These are phyloP conservation scores for Metrosideros polymorpha DNA, from an alignment of 441 rosid genomes.

Conservation along the genomic window DNA sequence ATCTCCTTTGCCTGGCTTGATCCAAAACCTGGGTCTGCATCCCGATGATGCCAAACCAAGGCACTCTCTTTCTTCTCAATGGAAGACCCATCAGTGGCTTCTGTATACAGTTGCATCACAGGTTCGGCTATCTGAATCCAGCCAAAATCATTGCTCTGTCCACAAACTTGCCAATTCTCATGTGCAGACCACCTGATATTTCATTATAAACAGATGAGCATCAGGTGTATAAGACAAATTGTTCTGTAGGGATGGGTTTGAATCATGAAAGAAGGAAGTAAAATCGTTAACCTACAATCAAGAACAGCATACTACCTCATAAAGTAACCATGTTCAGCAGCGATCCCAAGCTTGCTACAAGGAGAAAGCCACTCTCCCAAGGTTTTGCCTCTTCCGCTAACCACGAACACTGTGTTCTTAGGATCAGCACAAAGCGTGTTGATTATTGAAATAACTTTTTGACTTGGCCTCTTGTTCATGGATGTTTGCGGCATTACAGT, in stretches of 20 bases:
- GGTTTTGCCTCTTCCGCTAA: conserved; percentile 66
- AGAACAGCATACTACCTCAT: conserved; percentile 31
- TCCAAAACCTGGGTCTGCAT: conserved; percentile 69
- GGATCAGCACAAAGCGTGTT: conserved; percentile 41
- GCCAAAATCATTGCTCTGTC: conserved; percentile 48
- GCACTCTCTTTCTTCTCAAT: conserved; percentile 70
- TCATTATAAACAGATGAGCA: background rate
- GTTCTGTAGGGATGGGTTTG: background rate
- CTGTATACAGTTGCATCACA: conserved; percentile 63
- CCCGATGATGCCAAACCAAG: conserved; percentile 68
- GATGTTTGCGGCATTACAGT: conserved; percentile 66
- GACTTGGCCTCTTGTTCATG: conserved; percentile 50
- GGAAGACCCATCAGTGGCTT: conserved; percentile 63
- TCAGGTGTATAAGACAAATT: background rate
- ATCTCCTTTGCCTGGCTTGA: conserved; percentile 71
- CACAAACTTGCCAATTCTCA: conserved; percentile 38
- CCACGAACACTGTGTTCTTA: conserved; percentile 50
- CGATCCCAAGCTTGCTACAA: conserved; percentile 57
- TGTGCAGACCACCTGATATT: conserved; percentile 40
- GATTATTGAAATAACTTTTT: conserved; percentile 39
- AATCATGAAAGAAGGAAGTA: background rate
- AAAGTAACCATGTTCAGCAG: conserved; percentile 67
- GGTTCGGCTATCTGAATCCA: conserved; percentile 69
- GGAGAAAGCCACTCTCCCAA: conserved; percentile 63
- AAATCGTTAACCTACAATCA: background rate